Evolutionary conservation across 148 eudicot species (phyloP).

Genomic region (Tetragonia tetragonoides): DNA sequence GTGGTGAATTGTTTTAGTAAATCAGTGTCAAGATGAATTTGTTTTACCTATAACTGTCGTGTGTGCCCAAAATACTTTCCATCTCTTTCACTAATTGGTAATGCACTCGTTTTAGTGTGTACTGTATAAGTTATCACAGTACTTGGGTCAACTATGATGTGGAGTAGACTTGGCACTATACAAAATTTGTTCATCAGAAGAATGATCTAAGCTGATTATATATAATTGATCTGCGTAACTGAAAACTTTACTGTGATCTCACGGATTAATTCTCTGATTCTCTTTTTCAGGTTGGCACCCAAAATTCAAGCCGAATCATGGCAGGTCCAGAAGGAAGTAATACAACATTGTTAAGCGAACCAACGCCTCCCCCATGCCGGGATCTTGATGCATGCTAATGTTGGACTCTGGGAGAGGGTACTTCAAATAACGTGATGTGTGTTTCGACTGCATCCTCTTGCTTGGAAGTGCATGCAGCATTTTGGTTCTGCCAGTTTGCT

Average conservation of each 20-base stretch:
- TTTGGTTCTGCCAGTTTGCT: conserved; percentile 15
- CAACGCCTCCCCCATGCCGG: conserved; percentile 86
- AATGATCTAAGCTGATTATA: not conserved
- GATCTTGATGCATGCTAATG: conserved; percentile 86
- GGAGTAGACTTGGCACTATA: not conserved
- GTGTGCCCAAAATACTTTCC: not conserved
- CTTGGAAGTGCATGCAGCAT: conserved; percentile 23
- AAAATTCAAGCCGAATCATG: conserved; percentile 57
- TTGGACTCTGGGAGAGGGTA: conserved; percentile 5
- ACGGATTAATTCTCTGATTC: not conserved
- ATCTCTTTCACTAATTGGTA: not conserved
- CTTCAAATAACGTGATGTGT: conserved; percentile 38
- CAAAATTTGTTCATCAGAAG: not conserved
- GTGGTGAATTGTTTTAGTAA: not conserved
- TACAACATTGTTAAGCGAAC: conserved; percentile 76
- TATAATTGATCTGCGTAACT: not conserved
- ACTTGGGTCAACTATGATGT: too few species aligned
- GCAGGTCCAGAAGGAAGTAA: conserved; percentile 85
- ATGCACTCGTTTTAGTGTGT: not conserved
- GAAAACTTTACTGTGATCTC: conserved; percentile 1
- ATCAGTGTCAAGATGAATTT: not conserved
- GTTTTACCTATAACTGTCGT: not conserved
- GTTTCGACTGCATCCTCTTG: conserved; percentile 19
- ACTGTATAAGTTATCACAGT: not conserved
- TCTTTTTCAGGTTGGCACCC: conserved; percentile 74